Evolutionary conservation across 1,139 yeast species (phyloP), one percentile per base, ranked within the genome.

Genomic region (Blastobotrys arbuscula): DNA sequence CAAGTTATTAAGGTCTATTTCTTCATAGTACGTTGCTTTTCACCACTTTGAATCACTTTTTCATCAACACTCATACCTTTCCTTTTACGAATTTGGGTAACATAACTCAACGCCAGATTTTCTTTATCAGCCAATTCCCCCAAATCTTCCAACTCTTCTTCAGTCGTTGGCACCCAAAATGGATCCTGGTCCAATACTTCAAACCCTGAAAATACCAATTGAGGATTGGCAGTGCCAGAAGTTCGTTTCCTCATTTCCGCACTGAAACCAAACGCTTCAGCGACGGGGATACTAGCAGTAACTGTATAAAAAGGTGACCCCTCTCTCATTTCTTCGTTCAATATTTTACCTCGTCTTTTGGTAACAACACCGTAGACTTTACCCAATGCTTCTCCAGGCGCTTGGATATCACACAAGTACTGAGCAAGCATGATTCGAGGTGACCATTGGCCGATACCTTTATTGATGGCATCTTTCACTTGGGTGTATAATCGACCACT

Each of bases 131-230:
- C 96, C 57, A 79, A 77, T 56, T 88, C 96, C 26, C 98, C 99
- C 44, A 87, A 72, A 52, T 89, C 95, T 63, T 92, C 98, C 44
- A 92, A 69, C 64, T 94, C 98, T 65, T 89, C 97, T 59, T 87
- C 97, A 0, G 98, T 94, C 6, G 92, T 87, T n/a, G 99, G 98
- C 12, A 92, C 96, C 99, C 99, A 94, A 74, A 84, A 94, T 37
- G 99, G 99, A 70, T 94, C 97, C 56, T 85, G 79, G 54, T 88
- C 95, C 46, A 90, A 77, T 55, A 82, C 72, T 59, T 89, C 95
- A 65, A 78, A 94, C 1, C 98, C 98, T 42, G 84, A 78, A 62
- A 92, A 92, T 6, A 90, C 87, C 51, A 94, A 74, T 66, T 92
- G 98, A 0, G 98, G 98, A 61, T 88, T 85, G 2, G 98, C 98